These are phyloP conservation scores for Lactarius pseudohatsudake DNA, from an alignment of 768 basidiomycete species.

Conservation along the genomic window DNA sequence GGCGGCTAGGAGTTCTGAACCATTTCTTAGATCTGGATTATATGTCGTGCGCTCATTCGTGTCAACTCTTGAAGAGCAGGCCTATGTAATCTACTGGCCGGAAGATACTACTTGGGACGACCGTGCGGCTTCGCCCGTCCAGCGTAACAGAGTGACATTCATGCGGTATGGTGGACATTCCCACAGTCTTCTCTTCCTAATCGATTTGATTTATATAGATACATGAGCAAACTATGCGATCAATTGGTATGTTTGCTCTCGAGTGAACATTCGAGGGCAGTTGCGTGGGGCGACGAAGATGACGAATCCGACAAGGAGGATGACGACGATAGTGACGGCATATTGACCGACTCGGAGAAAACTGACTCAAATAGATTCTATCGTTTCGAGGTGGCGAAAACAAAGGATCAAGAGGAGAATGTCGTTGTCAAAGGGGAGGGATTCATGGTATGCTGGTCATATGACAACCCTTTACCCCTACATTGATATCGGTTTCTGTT, in stretches of 20 bases:
- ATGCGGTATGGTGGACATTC: constrained; percentile 48
- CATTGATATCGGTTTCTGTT: too few species aligned
- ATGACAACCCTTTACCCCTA: too few species aligned
- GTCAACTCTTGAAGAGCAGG: constrained; percentile 30
- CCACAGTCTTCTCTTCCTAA: neutral
- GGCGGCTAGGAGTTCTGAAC: constrained; percentile 21
- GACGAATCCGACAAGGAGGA: neutral
- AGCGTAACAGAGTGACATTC: constrained; percentile 58
- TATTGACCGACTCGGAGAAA: constrained; percentile 40
- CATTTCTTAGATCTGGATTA: constrained; percentile 49
- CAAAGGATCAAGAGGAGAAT: constrained; percentile 56
- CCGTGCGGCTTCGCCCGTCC: constrained; percentile 43
- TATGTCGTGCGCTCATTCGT: constrained; percentile 41
- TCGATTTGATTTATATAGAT: too few species aligned
- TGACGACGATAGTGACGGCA: constrained; percentile 11
- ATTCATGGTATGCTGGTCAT: too few species aligned
- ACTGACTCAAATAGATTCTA: constrained; percentile 49
- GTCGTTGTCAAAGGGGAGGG: too few species aligned
- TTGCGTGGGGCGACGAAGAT: constrained; percentile 45
- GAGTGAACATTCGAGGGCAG: constrained; percentile 43
- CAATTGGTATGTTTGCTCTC: constrained; percentile 55
- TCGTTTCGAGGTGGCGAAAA: constrained; percentile 55
- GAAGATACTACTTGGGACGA: constrained; percentile 61
- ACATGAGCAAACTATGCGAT: constrained; percentile 43
- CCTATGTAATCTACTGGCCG: constrained; percentile 61